These are phyloP conservation scores for Salix dunnii DNA, from an alignment of 345 rosid genomes.

Conservation along the genomic window DNA sequence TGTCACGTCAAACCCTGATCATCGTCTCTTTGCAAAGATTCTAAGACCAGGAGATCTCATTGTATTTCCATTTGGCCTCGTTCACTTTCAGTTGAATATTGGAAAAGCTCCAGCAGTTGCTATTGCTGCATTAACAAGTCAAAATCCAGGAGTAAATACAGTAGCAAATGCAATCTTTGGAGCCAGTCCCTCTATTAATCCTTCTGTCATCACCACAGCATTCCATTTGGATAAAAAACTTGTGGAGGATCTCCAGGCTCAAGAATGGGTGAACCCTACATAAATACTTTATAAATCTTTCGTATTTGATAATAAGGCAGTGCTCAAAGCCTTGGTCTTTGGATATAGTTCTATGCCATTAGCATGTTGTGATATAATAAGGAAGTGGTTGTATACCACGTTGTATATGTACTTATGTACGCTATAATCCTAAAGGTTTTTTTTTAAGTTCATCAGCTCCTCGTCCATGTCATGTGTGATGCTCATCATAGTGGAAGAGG, in stretches of 20 bases:
- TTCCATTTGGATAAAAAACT: conserved; percentile 11
- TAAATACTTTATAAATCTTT: background rate
- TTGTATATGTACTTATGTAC: too few species aligned
- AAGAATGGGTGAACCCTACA: background rate
- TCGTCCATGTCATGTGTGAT: too few species aligned
- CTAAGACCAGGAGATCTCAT: conserved; percentile 16
- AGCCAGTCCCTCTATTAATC: background rate
- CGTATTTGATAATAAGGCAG: background rate
- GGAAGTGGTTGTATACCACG: background rate
- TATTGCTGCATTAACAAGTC: conserved; percentile 13
- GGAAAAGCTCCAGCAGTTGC: conserved; percentile 11
- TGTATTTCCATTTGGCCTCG: conserved; percentile 20
- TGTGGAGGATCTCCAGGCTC: background rate
- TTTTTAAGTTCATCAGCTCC: too few species aligned
- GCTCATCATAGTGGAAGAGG: too few species aligned
- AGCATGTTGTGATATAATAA: background rate
- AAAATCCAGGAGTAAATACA: conserved; percentile 16
- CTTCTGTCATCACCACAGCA: conserved; percentile 15
- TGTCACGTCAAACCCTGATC: conserved; percentile 13
- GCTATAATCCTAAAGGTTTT: too few species aligned
- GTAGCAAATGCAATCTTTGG: conserved; percentile 16
- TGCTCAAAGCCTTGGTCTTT: background rate
- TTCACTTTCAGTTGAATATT: conserved; percentile 6
- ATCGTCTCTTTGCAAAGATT: conserved; percentile 8
- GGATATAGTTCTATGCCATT: background rate